These are phyloP conservation scores for Euphorbia lathyris DNA, from an alignment of 345 rosid species.

Conservation along the genomic window DNA sequence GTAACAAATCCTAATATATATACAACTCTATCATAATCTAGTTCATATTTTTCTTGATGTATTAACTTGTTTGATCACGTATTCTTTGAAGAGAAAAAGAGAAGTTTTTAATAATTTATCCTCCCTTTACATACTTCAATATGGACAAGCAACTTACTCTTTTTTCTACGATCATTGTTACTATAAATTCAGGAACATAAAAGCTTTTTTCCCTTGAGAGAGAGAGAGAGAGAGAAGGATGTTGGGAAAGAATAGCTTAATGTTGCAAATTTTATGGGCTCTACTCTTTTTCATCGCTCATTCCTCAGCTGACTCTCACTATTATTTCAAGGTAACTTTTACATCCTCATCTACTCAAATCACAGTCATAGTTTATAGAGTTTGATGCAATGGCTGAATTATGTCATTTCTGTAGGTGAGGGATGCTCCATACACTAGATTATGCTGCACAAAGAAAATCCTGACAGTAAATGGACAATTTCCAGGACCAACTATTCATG, in stretches of 20 bases:
- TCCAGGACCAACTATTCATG: constrained; percentile 5
- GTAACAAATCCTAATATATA: too few relatives aligned
- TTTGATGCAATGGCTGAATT: too few relatives aligned
- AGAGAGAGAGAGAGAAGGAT: too few relatives aligned
- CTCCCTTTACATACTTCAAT: too few relatives aligned
- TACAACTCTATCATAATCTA: too few relatives aligned
- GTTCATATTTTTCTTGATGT: too few relatives aligned
- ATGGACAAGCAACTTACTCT: too few relatives aligned
- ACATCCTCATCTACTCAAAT: neutral
- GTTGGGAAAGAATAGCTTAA: neutral
- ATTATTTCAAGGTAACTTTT: constrained; percentile 11
- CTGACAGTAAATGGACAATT: constrained; percentile 5
- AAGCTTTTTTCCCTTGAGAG: neutral
- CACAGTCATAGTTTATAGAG: too few relatives aligned
- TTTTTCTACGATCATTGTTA: neutral
- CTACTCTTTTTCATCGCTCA: constrained; percentile 1
- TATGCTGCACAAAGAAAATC: constrained; percentile 8
- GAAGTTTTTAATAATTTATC: too few relatives aligned
- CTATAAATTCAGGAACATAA: neutral
- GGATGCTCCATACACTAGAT: constrained; percentile 1
- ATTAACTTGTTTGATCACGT: too few relatives aligned
- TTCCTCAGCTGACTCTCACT: constrained; percentile 4
- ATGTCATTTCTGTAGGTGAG: neutral
- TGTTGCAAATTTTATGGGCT: constrained; percentile 1
- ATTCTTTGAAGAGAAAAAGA: too few relatives aligned